These are phyloP conservation scores for Dictyophora rubrovolvata DNA, from an alignment of 768 basidiomycete genomes.

Conservation along the genomic window DNA sequence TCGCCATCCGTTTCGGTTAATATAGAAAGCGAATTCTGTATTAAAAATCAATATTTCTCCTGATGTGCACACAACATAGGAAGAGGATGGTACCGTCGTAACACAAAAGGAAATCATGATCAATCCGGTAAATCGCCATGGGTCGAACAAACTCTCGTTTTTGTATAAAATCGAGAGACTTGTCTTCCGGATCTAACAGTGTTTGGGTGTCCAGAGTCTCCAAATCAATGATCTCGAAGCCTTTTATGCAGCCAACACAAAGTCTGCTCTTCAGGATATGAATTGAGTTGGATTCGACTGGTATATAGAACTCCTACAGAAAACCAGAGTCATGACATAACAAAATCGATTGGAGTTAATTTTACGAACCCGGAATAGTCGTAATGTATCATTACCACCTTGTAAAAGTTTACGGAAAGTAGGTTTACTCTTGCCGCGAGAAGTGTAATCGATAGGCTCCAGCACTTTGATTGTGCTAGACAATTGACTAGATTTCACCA, in stretches of 20 bases:
- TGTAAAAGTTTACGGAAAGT: constrained; percentile 94
- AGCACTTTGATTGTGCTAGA: constrained; percentile 97
- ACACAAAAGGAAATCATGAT: constrained; percentile 92
- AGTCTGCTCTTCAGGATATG: constrained; percentile 96
- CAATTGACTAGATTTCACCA: constrained; percentile 90
- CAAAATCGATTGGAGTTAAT: not conserved
- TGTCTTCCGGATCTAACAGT: constrained; percentile 85
- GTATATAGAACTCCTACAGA: constrained; percentile 92
- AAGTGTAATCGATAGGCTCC: constrained; percentile 87
- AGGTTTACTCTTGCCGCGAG: constrained; percentile 70
- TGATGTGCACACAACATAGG: constrained; percentile 3
- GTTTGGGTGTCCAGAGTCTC: constrained; percentile 97
- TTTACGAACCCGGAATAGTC: constrained; percentile 68
- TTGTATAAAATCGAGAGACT: constrained; percentile 85
- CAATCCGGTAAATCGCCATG: constrained; percentile 94
- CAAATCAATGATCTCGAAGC: constrained; percentile 97
- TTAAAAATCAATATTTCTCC: constrained; percentile 9
- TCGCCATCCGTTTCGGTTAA: constrained; percentile 91
- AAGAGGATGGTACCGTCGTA: constrained; percentile 70
- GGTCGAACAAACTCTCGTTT: constrained; percentile 75
- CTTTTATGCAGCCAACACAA: constrained; percentile 93
- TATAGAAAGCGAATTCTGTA: constrained; percentile 96
- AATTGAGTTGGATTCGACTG: constrained; percentile 91
- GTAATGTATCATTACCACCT: constrained; percentile 89
- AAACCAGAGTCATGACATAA: not conserved